Conservation (phyloP, 2,329 filamentous ascomycete genomes). For the Fusarium compactum region DNA sequence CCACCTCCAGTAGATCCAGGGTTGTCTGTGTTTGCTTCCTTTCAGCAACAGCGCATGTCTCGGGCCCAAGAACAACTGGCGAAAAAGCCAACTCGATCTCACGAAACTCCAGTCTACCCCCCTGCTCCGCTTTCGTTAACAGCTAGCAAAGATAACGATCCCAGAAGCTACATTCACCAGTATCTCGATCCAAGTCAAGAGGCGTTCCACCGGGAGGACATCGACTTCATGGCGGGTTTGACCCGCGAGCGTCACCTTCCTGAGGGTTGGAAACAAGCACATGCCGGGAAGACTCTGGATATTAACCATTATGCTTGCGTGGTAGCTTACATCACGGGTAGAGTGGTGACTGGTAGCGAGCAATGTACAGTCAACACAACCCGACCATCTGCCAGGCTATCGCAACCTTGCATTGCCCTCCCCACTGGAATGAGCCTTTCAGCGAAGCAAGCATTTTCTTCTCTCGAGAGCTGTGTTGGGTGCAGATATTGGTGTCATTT, state of each 20-base stretch:
- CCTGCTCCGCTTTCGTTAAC: background rate
- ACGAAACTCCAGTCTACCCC: background rate
- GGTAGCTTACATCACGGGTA: slow-evolving; percentile 51
- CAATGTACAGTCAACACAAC: slow-evolving; percentile 33
- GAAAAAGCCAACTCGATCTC: slow-evolving; percentile 9
- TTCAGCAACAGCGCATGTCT: slow-evolving; percentile 18
- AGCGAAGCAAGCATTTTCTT: slow-evolving; percentile 40
- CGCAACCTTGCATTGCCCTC: slow-evolving; percentile 47
- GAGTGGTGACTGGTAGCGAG: slow-evolving; percentile 37
- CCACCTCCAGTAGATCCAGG: slow-evolving; percentile 36
- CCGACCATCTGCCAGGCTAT: slow-evolving; percentile 39
- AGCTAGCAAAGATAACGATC: background rate
- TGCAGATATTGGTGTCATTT: slow-evolving; percentile 49
- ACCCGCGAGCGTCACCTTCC: slow-evolving; percentile 46
- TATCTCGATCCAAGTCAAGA: slow-evolving; percentile 39
- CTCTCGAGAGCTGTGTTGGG: slow-evolving; percentile 46
- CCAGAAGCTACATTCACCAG: slow-evolving; percentile 41
- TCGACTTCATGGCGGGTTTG: slow-evolving; percentile 40
- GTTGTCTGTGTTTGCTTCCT: slow-evolving; percentile 8
- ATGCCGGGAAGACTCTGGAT: slow-evolving; percentile 39
- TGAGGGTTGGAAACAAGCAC: slow-evolving; percentile 41
- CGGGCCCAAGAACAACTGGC: background rate
- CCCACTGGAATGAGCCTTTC: slow-evolving; percentile 32
- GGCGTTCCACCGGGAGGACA: slow-evolving; percentile 39
- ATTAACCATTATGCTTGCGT: slow-evolving; percentile 46